A percentile compares a stretch with the other conserved stretches of the same genome.
Conservation (phyloP, 495 filamentous ascomycete species). For the Tuber magnatum region DNA sequence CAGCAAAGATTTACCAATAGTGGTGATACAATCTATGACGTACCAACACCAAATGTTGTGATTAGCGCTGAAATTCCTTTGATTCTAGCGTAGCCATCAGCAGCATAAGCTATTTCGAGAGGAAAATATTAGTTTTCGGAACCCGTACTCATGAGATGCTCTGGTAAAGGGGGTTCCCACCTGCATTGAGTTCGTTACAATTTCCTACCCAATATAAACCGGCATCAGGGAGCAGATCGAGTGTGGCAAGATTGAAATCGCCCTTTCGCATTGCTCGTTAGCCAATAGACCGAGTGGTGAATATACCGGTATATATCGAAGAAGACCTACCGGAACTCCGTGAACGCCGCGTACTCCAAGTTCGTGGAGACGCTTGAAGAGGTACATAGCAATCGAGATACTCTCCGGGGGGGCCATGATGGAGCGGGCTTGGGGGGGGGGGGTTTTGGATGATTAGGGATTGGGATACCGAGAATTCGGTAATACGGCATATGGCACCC, state of each 20-base stretch:
- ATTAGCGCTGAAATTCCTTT: conserved; percentile 65
- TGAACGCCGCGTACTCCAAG: conserved; percentile 62
- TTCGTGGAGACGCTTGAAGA: conserved; percentile 63
- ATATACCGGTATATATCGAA: no score
- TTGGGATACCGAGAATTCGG: neutral
- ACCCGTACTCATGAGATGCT: neutral
- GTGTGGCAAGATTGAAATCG: conserved; percentile 64
- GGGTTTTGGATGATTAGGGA: neutral
- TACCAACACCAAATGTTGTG: conserved; percentile 70
- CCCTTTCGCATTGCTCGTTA: conserved; percentile 43
- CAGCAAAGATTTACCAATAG: neutral
- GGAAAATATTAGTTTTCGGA: conserved; percentile 2
- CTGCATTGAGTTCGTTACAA: conserved; percentile 76
- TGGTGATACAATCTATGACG: conserved; percentile 3
- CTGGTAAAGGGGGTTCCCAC: conserved; percentile 38
- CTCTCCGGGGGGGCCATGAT: conserved; percentile 23
- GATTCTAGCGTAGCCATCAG: conserved; percentile 71
- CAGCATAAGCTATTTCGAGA: conserved; percentile 55
- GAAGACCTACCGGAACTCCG: conserved; percentile 50
- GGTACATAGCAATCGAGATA: conserved; percentile 46
- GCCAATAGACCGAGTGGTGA: neutral
- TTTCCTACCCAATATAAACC: conserved; percentile 71
- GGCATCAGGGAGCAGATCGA: conserved; percentile 59
- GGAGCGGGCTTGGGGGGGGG: neutral
- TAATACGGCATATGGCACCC: neutral